Base-by-base conservation (phyloP, 2,329 filamentous ascomycete species). In the Huntiella savannae region DNA sequence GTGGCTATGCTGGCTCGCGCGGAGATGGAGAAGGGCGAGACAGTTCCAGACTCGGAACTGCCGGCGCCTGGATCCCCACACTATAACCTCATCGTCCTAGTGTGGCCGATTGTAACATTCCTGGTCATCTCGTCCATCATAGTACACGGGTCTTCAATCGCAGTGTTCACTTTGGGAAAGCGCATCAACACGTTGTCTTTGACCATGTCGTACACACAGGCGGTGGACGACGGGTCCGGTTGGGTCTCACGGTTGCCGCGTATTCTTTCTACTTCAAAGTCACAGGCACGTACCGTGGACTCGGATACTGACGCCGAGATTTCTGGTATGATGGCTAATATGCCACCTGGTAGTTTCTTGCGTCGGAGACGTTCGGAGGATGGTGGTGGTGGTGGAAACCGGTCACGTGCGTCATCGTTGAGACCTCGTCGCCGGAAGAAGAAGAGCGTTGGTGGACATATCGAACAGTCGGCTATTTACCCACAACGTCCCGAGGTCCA, bases 61-160 rank as follows among this genome's bases (percentile, higher is more conserved):
- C 77, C 82, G 0, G 62, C 73, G 0, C 58, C 65, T 0, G 64
- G 63, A 5, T 62, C 68, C 1, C 69, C 71, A 1, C 63, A 80
- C 48, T 81, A 79, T 53, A 71, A 75, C 32, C 68, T 95, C 32
- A 77, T 96, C 44, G 73, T 82, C 46, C 65, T 94, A 22, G 92
- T 98, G 41, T 98, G 91, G 91, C 91, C 91, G 0, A 87, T 98
- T 49, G 84, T 83, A 0, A 85, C 84, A 0, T 98, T 98, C 62
- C 67, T 98, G 56, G 88, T 98, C 50, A 83, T 98, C 45, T 73
- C 82, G 3, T 98, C 91, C 10, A 98, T 98, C 55, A 63, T 96
- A 34, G 84, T 98, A 1, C 91, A 98, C 56, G 91, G 91, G 16
- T 96, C 91, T n/a, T 96, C 91, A 0, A 82, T 98, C 54, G 91